These are phyloP conservation scores for Trypethelium eluteriae DNA, from an alignment of 495 filamentous ascomycete species.

Conservation along the genomic window DNA sequence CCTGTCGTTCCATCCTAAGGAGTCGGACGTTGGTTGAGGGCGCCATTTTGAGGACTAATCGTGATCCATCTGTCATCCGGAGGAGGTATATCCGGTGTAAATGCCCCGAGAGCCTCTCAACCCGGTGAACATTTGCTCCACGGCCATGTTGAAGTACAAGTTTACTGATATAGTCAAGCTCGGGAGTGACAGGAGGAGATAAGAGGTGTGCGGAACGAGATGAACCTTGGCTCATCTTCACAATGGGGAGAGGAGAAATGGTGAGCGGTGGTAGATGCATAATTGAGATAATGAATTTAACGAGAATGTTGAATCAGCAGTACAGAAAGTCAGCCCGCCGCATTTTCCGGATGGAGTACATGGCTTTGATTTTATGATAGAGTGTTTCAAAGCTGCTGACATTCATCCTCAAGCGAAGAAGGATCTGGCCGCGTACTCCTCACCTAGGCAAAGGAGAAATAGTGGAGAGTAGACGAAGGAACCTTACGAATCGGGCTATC, in stretches of 20 bases:
- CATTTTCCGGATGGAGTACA: not conserved
- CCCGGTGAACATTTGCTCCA: not conserved
- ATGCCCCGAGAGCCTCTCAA: conserved; percentile 45
- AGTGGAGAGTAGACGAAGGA: not conserved
- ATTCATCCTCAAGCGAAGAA: conserved; percentile 10
- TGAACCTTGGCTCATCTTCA: conserved; percentile 4
- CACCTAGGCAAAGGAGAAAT: not conserved
- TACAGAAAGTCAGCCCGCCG: not conserved
- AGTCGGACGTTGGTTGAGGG: conserved; percentile 47
- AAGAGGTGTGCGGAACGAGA: not conserved
- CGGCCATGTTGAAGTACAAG: not conserved
- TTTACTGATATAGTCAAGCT: conserved; percentile 1
- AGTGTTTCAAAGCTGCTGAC: not conserved
- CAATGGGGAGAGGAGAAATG: not conserved
- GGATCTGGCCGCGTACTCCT: not conserved
- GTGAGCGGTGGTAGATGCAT: conserved; percentile 4
- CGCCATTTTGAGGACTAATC: conserved; percentile 47
- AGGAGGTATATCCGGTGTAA: conserved; percentile 49
- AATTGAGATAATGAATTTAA: not conserved
- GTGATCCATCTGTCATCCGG: conserved; percentile 46
- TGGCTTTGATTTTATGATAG: not conserved
- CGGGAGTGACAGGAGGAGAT: conserved; percentile 1
- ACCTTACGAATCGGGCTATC: not conserved
- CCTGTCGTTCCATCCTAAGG: conserved; percentile 50
- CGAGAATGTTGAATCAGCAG: not conserved